Evolutionary conservation across 345 rosid genomes (phyloP).

Genomic region (Salix udensis): DNA sequence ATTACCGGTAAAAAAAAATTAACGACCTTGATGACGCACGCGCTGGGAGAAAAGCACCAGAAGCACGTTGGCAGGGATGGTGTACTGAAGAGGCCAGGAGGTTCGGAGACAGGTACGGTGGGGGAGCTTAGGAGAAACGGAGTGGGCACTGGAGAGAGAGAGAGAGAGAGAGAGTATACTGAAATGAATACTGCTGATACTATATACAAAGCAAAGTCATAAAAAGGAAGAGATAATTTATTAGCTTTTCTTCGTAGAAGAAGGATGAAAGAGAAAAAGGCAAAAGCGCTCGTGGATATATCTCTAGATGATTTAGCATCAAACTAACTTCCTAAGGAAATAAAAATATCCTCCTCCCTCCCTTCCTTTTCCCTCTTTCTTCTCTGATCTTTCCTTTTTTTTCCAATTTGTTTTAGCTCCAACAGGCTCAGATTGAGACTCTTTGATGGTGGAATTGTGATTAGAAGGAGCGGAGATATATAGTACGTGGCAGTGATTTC

Average conservation of each 20-base stretch:
- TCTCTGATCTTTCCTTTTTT: slow-evolving; percentile 5
- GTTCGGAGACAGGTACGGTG: neutral
- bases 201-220: neutral
- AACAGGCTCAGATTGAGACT: neutral
- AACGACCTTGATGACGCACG: neutral
- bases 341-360: neutral
- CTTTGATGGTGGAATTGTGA: slow-evolving; percentile 11
- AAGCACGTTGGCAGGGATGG: neutral
- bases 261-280: slow-evolving; percentile 7
- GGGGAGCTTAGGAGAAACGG: neutral
- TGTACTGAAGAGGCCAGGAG: neutral
- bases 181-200: neutral
- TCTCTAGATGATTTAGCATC: slow-evolving; percentile 10
- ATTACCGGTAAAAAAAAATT: too few species aligned
- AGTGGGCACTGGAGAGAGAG: neutral
- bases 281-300: slow-evolving; percentile 27
- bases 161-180: neutral
- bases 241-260: neutral
- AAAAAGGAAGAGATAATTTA: neutral
- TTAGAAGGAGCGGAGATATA: neutral
- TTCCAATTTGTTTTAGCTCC: neutral
- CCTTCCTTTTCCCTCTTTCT: slow-evolving; percentile 10
- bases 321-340: slow-evolving; percentile 4
- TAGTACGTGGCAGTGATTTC: neutral
- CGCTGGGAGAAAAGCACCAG: neutral